Evolutionary conservation across 2,329 filamentous ascomycete species (phyloP), one percentile per base, ranked within the genome.

Genomic region (Penicillium olsonii): DNA sequence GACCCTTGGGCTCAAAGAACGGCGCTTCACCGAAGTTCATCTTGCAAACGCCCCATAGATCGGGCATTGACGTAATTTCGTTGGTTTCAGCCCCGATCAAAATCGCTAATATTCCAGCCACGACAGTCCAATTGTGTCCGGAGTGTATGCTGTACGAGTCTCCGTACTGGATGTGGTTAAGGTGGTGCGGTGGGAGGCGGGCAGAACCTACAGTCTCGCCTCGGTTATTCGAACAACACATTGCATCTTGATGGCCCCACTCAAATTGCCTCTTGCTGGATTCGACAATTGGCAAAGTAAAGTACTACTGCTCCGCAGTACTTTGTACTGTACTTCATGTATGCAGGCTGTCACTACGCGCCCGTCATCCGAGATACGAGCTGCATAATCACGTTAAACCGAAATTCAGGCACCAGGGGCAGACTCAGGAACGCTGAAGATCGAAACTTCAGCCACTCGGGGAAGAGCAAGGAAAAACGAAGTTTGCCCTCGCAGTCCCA

Each of bases 401-500:
- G 8, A 24, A 18, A 17, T 45, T 5, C 37, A 45, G 35, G 47
- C 26, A 50, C 42, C 47, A 27, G 37, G 47, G 42, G 37, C 31
- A 24, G n/a, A n/a, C 24, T 29, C 37, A 49, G 46, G 35, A 39
- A 50, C 47, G 34, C 27, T 27, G 24, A 33, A 33, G 7, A 39
- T 34, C 35, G 38, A 20, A 24, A 33, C 7, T 33, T 34, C 35
- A 44, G 20, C 34, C 29, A 37, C 37, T n/a, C 17, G 22, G 38
- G 26, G 37, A 38, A 35, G 15, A 12, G 12, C 14, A 24, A 39
- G 39, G 29, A 38, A 29, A 24, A 6, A 37, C 9, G 9, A 33
- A 45, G 11, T 40, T 45, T 27, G 29, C 15, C 41, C 29, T 49
- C 42, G 47, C 35, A 44, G 39, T 31, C 35, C 47, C 47, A 50